Evolutionary conservation across 1,284 basidiomycete species (phyloP), one percentile per base, ranked within the genome.

Genomic region (Leccinum ponderosum): DNA sequence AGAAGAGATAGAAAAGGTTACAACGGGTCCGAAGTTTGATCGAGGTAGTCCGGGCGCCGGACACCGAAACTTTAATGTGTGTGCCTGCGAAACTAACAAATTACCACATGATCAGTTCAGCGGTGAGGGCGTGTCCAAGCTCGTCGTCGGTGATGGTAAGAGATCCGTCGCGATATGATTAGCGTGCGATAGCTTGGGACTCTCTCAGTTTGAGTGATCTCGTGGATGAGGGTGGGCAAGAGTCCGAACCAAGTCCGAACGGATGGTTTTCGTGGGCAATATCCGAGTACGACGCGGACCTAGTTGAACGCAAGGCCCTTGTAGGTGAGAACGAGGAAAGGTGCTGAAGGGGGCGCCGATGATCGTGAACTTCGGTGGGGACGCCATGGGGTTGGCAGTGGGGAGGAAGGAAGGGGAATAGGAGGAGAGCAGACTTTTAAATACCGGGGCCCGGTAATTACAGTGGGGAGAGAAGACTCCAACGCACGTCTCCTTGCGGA

Each of bases 291-390:
- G 37, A 65, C 65, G 4, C 59, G 55, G 53, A 71, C 58, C 53
- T 75, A 72, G 52, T 66, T 55, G 42, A 73, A 74, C 12, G 63
- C 6, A 8, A 74, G 39, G 8, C 62, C 61, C 56, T 74, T 75
- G 68, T 75, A 58, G 20, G 60, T 58, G 47, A 76, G 64, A 51
- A 5, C 72, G 71, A 7, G 72, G 76, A 35, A 73, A 75, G 1
- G 74, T 8, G 27, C 27, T 29, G 27, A 29, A 29, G 8, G 8
- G 29, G 1, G 29, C 29, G 27, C 27, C 27, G 27, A 29, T 29
- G 27, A 29, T 29, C 7, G 27, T 29, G 27, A 29, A 8, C 27
- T 29, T 29, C 27, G 27, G 27, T 29, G 0, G 27, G 27, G 27
- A 29, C 7, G 27, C 27, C 27, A 29, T 29, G 27, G 27, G 27